Evolutionary conservation across 352 stramenopile genomes (phyloP).

Genomic region (Phytophthora pseudosyringae): DNA sequence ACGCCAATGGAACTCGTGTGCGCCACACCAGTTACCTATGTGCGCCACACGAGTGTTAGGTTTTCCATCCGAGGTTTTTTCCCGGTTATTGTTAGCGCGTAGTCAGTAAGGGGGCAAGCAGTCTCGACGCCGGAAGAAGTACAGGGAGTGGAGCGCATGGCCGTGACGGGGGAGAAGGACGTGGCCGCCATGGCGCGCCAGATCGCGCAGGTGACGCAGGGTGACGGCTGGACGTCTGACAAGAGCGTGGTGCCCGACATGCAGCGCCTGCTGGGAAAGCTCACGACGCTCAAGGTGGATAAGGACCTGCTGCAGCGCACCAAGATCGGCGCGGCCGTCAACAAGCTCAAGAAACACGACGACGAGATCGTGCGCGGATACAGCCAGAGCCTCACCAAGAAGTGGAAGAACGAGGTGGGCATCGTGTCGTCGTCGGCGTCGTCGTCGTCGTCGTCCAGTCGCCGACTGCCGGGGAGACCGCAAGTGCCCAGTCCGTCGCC

Average conservation of each 20-base stretch:
- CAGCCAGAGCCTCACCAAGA: conserved; percentile 81
- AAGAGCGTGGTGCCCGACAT: conserved; percentile 63
- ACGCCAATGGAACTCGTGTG: background rate
- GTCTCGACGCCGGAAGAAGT: conserved; percentile 6
- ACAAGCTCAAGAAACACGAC: conserved; percentile 87
- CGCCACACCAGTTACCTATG: background rate
- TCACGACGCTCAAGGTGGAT: conserved; percentile 83
- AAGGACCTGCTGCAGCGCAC: conserved; percentile 78
- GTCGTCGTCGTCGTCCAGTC: conserved; percentile 7
- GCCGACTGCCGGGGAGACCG: conserved; percentile 12
- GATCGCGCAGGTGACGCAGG: conserved; percentile 69
- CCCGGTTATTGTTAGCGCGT: conserved; percentile 23
- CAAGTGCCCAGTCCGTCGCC: conserved; percentile 34
- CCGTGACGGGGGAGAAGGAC: conserved; percentile 51
- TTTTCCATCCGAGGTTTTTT: conserved; percentile 18
- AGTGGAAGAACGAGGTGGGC: conserved; percentile 82
- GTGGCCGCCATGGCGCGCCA: conserved; percentile 72
- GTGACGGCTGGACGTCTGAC: conserved; percentile 73
- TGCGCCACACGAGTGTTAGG: conserved; percentile 3
- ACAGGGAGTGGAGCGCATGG: background rate
- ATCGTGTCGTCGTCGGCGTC: conserved; percentile 27
- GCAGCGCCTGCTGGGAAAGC: conserved; percentile 68
- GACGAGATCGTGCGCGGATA: conserved; percentile 85
- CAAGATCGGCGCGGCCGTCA: conserved; percentile 81
- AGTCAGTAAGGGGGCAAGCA: conserved; percentile 17